Conservation (phyloP, 768 basidiomycete genomes). For the Daedaleopsis nitida region DNA sequence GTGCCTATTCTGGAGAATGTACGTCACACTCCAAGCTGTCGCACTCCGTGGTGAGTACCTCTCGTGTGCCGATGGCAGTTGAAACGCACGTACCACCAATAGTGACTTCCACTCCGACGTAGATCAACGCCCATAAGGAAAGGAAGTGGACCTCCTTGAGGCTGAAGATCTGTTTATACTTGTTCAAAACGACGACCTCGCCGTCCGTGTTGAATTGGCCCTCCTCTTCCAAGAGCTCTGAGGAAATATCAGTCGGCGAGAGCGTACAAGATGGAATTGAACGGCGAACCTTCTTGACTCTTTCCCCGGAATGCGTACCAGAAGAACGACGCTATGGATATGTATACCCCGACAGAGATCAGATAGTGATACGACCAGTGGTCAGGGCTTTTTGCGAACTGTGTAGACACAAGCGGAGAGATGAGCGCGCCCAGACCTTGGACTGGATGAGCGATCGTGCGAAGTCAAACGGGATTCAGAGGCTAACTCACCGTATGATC, state of each 20-base stretch:
- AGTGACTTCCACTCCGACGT: slow-evolving; percentile 45
- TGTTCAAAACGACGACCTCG: slow-evolving; percentile 29
- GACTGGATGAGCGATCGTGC: too few species aligned
- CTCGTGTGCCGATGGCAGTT: not conserved
- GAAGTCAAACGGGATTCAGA: not conserved
- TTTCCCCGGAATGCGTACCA: slow-evolving; percentile 31
- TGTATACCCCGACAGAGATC: slow-evolving; percentile 32
- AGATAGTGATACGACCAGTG: slow-evolving; percentile 50
- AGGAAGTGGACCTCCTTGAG: slow-evolving; percentile 39
- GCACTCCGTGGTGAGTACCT: slow-evolving; percentile 1
- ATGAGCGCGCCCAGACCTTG: slow-evolving; percentile 59
- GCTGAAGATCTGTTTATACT: slow-evolving; percentile 37
- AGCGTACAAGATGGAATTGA: not conserved
- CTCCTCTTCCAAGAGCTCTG: slow-evolving; percentile 33
- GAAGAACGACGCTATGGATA: slow-evolving; percentile 21
- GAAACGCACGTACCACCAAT: slow-evolving; percentile 36
- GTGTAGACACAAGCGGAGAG: slow-evolving; percentile 56
- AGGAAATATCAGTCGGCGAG: not conserved
- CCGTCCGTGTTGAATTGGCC: slow-evolving; percentile 28
- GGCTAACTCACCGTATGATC: slow-evolving; percentile 53
- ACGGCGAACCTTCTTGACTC: slow-evolving; percentile 27
- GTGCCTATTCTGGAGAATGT: slow-evolving; percentile 38
- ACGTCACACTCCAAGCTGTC: slow-evolving; percentile 47
- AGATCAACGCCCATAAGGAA: slow-evolving; percentile 42
- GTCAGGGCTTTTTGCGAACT: slow-evolving; percentile 43